Conservation (phyloP, 225 moss, liverwort and hornwort genomes). For the Physcomitrellopsis africana region DNA sequence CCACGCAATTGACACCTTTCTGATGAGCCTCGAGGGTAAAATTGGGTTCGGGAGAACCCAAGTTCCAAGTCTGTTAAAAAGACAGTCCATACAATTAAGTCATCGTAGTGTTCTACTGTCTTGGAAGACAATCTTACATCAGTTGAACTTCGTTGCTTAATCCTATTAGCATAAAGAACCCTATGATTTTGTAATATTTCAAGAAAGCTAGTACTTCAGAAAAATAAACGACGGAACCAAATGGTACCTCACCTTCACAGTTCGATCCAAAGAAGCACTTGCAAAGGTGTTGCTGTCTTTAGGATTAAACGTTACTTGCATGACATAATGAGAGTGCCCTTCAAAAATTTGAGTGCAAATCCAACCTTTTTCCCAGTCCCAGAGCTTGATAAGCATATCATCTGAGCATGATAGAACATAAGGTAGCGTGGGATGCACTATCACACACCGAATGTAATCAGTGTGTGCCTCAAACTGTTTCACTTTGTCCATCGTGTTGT, state of each 20-base stretch:
- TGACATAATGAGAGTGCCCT: conserved; percentile 99
- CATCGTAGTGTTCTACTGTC: not conserved
- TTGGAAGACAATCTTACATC: no score
- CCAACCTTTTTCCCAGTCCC: conserved; percentile 99
- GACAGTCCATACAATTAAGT: conserved; percentile 15
- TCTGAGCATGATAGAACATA: conserved; percentile 98
- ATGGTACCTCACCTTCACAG: conserved; percentile 73
- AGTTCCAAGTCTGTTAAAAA: conserved; percentile 85
- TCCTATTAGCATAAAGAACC: not conserved
- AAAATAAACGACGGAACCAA: not conserved
- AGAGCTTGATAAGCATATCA: conserved; percentile 99
- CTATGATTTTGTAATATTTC: not conserved
- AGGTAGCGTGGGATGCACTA: conserved; percentile 94
- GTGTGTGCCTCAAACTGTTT: conserved; percentile 98
- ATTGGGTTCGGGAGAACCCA: conserved; percentile 95
- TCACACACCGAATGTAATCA: conserved; percentile 92
- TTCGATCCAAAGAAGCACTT: conserved; percentile 94
- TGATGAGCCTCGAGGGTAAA: conserved; percentile 97
- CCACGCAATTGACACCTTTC: conserved; percentile 98
- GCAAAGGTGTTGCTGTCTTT: conserved; percentile 99
- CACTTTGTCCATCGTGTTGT: conserved; percentile 99
- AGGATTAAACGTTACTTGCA: conserved; percentile 98
- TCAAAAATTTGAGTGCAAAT: conserved; percentile 97
- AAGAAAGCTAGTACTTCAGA: not conserved
- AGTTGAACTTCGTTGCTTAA: no score